phyloP scores from a whole-genome alignment of 805 yeast genomes.

The Peterozyma toletana region DNA sequence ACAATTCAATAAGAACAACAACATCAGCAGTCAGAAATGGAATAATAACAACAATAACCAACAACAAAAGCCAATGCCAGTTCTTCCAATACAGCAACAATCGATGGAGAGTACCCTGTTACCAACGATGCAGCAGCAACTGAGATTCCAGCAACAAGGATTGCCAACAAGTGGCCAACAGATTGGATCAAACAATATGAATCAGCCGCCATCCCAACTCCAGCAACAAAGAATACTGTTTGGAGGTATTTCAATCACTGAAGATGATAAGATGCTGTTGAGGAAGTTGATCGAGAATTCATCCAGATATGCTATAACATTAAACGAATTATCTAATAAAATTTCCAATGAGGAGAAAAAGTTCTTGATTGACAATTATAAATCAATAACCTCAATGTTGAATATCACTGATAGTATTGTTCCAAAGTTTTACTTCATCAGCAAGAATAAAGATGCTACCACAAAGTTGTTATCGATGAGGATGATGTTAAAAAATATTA shows the following conservation, averaged over 20 bases:
- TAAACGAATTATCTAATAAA: slow-evolving; percentile 57
- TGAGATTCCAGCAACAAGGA: slow-evolving; percentile 16
- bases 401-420: slow-evolving; percentile 68
- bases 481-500: slow-evolving; percentile 68
- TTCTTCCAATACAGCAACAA: slow-evolving; percentile 10
- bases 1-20: slow-evolving; percentile 11
- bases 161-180: slow-evolving; percentile 8
- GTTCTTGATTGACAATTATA: slow-evolving; percentile 46
- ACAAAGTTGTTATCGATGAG: slow-evolving; percentile 72
- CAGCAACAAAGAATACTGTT: slow-evolving; percentile 7
- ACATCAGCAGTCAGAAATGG: slow-evolving; percentile 12
- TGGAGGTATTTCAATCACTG: slow-evolving; percentile 34
- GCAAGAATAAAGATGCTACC: slow-evolving; percentile 71
- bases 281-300: slow-evolving; percentile 65
- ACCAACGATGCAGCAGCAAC: slow-evolving; percentile 12
- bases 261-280: slow-evolving; percentile 55
- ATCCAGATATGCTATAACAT: slow-evolving; percentile 53
- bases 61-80: slow-evolving; percentile 8
- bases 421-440: slow-evolving; percentile 70
- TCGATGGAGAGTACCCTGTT: slow-evolving; percentile 6
- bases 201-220: slow-evolving; percentile 9
- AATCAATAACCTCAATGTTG: slow-evolving; percentile 50
- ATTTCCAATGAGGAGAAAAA: slow-evolving; percentile 60
- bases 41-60: slow-evolving; percentile 8
- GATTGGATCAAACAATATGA: slow-evolving; percentile 7